phyloP scores from a whole-genome alignment of 352 stramenopile genomes.

The Globisporangium ultimum region DNA sequence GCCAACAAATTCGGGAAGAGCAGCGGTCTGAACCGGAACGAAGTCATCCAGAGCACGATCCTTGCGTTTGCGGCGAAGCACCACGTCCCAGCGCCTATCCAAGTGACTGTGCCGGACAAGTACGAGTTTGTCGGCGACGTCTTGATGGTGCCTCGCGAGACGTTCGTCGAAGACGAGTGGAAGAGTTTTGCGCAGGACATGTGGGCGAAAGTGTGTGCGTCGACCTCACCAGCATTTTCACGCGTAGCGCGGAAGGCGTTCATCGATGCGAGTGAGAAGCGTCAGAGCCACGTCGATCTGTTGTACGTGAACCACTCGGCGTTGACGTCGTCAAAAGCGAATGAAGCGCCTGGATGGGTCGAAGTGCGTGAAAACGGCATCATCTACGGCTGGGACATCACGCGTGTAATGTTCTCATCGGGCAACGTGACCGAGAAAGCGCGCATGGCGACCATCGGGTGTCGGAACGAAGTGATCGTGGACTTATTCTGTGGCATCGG shows the following conservation, averaged over 20 bases:
- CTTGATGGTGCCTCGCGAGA: conserved; percentile 59
- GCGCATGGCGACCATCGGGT: conserved; percentile 87
- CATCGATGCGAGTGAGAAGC: conserved; percentile 74
- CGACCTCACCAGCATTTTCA: conserved; percentile 47
- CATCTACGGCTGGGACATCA: conserved; percentile 94
- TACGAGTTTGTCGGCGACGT: conserved; percentile 82
- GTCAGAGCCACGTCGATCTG: conserved; percentile 74
- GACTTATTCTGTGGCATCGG: conserved; percentile 98
- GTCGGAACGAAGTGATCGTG: conserved; percentile 87
- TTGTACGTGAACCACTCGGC: conserved; percentile 51
- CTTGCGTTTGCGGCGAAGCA: conserved; percentile 47
- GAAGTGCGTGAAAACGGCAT: conserved; percentile 93
- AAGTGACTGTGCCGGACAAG: conserved; percentile 47
- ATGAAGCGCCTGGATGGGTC: conserved; percentile 60
- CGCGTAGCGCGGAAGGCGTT: conserved; percentile 82
- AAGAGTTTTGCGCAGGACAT: conserved; percentile 43
- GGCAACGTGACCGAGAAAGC: conserved; percentile 97
- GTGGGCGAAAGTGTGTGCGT: conserved; percentile 61
- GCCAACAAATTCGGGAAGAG: conserved; percentile 75
- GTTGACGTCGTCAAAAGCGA: conserved; percentile 31
- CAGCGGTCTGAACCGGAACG: conserved; percentile 68
- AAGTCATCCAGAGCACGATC: conserved; percentile 62
- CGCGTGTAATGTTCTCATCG: conserved; percentile 96
- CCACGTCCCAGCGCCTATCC: conserved; percentile 27
- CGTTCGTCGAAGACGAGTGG: conserved; percentile 64